Base-by-base conservation (phyloP, 1,284 basidiomycete genomes). In the Papiliotrema flavescens region DNA sequence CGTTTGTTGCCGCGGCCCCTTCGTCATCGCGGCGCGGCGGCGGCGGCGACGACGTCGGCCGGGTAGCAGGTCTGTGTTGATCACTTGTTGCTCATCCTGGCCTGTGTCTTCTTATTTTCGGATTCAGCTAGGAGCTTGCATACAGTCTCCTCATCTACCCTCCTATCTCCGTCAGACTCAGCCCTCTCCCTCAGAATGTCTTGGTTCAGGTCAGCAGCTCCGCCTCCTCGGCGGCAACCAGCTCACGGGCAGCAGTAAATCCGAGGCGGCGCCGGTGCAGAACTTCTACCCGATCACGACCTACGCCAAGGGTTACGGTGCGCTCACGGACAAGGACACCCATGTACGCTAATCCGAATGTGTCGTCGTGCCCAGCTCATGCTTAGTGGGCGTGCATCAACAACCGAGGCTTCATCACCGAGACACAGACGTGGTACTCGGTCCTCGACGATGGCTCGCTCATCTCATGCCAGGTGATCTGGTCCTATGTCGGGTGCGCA, bases 381-480 rank as follows among this genome's bases (percentile, higher is more conserved):
- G 26, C 35, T 19, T 50, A 76, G 71, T 97, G 93, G 93, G 76
- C 84, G 39, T 90, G 89, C 75, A 80, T 85, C 2, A 82, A 83
- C 63, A 64, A 68, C 59, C 76, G 78, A 22, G 91, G 93, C 0
- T 96, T 98, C 74, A 83, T 85, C 43, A 89, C 93, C 1, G 96
- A 98, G 78, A 98, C 95, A 0, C 91, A 97, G 74, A 82, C 78
- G 0, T 98, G 87, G 79, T 99, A 99, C 77, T 81, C 86, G 36
- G 82, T 89, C 62, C 80, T 90, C 14, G 83, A 86, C 39, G 90
- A 96, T 80, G 94, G 94, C 4, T 84, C 83, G 23, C 83, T 85
- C 53, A 63, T 96, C 60, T 89, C 90, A 83, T 86, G 84, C 67
- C 95, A 98, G 79, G 83, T 98, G 59, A 98, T 99, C 69, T 93